Percentiles rank a stretch among this genome's conserved stretches.
Evolutionary conservation across 805 yeast genomes (phyloP).

Genomic region (Yarrowia sp.): DNA sequence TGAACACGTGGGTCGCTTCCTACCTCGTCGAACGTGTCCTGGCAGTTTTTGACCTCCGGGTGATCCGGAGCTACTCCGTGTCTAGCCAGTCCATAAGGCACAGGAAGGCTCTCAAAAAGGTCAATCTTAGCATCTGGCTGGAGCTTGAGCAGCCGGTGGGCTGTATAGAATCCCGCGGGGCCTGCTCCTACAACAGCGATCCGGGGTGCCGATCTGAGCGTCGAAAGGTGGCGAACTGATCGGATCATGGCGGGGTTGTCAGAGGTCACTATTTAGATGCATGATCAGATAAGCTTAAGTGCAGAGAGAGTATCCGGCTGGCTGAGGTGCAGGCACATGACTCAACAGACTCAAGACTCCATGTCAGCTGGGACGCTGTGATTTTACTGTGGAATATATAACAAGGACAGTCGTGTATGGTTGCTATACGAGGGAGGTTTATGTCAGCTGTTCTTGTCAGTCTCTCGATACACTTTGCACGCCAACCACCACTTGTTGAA

Average conservation of each 20-base stretch:
- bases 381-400: no score
- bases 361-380: no score
- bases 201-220: conserved; percentile 22
- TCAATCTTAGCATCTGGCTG: conserved; percentile 51
- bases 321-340: not conserved
- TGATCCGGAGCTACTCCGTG: conserved; percentile 99
- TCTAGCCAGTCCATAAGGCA: conserved; percentile 87
- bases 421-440: no score
- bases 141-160: conserved; percentile 61
- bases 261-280: not conserved
- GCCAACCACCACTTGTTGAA: not conserved
- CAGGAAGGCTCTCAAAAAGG: conserved; percentile 77
- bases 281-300: conserved; percentile 5
- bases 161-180: conserved; percentile 94
- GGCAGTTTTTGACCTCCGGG: conserved; percentile 80
- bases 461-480: not conserved
- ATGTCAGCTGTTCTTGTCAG: no score
- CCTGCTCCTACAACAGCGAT: conserved; percentile 91
- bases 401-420: no score
- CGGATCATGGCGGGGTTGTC: conserved; percentile 7
- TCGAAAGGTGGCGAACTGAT: conserved; percentile 4
- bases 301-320: not conserved
- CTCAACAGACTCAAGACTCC: not conserved
- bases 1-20: conserved; percentile 41
- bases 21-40: conserved; percentile 64